Percentiles rank a stretch among this genome's conserved stretches.
Conservation (phyloP, 108 stramenopile genomes). For the Fistulifera solaris region DNA sequence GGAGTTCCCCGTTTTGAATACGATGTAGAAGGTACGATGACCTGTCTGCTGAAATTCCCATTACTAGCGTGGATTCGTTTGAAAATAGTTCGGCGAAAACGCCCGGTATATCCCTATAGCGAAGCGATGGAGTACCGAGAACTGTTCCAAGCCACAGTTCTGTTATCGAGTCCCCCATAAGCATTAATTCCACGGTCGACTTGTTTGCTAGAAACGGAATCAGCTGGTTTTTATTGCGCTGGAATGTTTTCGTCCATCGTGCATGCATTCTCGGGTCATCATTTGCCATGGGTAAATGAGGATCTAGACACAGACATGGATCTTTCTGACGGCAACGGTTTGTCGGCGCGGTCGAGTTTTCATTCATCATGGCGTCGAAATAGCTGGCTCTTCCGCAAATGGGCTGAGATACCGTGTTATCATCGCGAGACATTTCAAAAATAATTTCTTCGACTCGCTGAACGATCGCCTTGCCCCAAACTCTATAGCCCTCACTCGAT, state of each 20-base stretch:
- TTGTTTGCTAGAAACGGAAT: too few relatives aligned
- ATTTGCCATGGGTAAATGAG: not conserved
- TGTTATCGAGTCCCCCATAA: slow-evolving; percentile 5
- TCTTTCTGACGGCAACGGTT: too few relatives aligned
- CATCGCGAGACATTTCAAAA: too few relatives aligned
- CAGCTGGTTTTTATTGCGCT: slow-evolving; percentile 4
- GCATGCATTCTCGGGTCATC: not conserved
- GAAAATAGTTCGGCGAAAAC: slow-evolving; percentile 15
- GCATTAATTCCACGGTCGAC: slow-evolving; percentile 2
- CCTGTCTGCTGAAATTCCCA: too few relatives aligned
- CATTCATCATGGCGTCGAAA: too few relatives aligned
- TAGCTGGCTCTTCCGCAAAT: too few relatives aligned
- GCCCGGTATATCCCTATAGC: not conserved
- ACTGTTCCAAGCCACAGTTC: slow-evolving; percentile 6
- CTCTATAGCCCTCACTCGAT: slow-evolving; percentile 20
- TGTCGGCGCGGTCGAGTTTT: too few relatives aligned
- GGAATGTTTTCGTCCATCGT: not conserved
- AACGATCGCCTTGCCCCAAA: slow-evolving; percentile 6
- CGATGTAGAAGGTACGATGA: slow-evolving; percentile 1
- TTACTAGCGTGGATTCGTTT: too few relatives aligned
- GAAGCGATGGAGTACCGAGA: not conserved
- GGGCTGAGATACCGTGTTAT: too few relatives aligned
- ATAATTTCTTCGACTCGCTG: too few relatives aligned
- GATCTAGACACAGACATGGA: too few relatives aligned
- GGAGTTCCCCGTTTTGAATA: too few relatives aligned